A percentile compares a stretch with the other conserved stretches of the same genome.
Conservation (phyloP, 2,329 filamentous ascomycete genomes). For the Paecilomyces niveus region DNA sequence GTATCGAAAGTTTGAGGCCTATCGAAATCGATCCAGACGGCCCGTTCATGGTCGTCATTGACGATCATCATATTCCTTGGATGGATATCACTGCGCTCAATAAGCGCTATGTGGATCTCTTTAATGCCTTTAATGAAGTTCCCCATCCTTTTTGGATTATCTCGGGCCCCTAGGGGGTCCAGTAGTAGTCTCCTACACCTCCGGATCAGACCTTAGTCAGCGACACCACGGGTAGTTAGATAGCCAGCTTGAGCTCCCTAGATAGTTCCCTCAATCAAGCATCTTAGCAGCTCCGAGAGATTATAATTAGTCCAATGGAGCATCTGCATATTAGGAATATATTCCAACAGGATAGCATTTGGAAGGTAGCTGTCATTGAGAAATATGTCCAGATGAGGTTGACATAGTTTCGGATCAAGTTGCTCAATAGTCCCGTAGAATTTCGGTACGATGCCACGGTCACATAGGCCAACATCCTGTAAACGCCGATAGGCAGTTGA, state of each 20-base stretch:
- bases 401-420: slow-evolving; percentile 4
- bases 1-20: too few relatives aligned
- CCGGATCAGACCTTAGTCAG: too few relatives aligned
- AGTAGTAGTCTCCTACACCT: too few relatives aligned
- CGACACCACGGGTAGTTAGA: too few relatives aligned
- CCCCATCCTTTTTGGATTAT: slow-evolving; percentile 1
- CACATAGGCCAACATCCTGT: slow-evolving; percentile 3
- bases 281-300: too few relatives aligned
- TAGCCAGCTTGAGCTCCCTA: too few relatives aligned
- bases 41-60: slow-evolving; percentile 6
- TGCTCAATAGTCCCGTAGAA: slow-evolving; percentile 6
- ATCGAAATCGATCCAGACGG: slow-evolving; percentile 9
- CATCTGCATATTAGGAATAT: slow-evolving; percentile 8
- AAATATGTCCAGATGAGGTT: slow-evolving; percentile 7
- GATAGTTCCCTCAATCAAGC: too few relatives aligned
- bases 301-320: slow-evolving; percentile 5
- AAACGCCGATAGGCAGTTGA: background rate
- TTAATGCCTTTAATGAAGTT: slow-evolving; percentile 6
- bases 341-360: slow-evolving; percentile 10
- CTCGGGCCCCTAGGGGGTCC: too few relatives aligned
- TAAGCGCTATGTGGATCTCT: slow-evolving; percentile 10
- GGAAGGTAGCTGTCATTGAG: slow-evolving; percentile 8
- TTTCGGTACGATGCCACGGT: slow-evolving; percentile 4
- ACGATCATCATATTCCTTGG: slow-evolving; percentile 12
- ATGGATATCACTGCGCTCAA: slow-evolving; percentile 5